Percentiles rank a stretch among this genome's conserved stretches.
These are phyloP conservation scores for Poa annua DNA, from an alignment of 176 grass and related monocot species.

Conservation along the genomic window DNA sequence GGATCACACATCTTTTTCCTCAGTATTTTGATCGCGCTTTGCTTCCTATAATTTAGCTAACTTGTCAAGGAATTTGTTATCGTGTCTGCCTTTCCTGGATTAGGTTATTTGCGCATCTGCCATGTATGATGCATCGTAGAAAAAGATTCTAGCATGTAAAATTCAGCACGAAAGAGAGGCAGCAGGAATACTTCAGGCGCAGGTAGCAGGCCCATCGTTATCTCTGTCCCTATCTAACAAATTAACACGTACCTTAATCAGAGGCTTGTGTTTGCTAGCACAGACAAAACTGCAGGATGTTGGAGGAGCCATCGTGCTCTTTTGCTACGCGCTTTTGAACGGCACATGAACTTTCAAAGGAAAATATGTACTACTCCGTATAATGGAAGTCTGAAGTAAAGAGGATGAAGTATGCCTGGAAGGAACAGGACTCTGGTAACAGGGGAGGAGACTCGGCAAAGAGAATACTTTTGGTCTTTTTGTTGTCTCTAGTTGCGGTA, in stretches of 20 bases:
- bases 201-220: not conserved
- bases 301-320: no score
- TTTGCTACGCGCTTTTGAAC: no score
- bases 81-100: not conserved
- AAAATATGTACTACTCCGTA: no score
- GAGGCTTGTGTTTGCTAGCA: no score
- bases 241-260: no score
- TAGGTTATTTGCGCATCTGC: not conserved
- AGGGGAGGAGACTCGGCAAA: not conserved
- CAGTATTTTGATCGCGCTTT: slow-evolving; percentile 12
- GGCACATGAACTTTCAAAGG: no score
- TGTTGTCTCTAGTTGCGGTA: not conserved
- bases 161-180: not conserved
- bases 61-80: not conserved
- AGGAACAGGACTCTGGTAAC: not conserved
- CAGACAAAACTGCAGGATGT: no score
- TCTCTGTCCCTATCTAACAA: no score
- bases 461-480: not conserved
- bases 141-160: not conserved
- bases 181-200: not conserved
- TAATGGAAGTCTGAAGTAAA: no score
- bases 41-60: not conserved
- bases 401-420: not conserved
- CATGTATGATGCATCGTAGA: not conserved
- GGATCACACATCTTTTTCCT: not conserved